Base-by-base conservation (phyloP, 2,329 filamentous ascomycete genomes). In the Trichoderma brevicompactum region DNA sequence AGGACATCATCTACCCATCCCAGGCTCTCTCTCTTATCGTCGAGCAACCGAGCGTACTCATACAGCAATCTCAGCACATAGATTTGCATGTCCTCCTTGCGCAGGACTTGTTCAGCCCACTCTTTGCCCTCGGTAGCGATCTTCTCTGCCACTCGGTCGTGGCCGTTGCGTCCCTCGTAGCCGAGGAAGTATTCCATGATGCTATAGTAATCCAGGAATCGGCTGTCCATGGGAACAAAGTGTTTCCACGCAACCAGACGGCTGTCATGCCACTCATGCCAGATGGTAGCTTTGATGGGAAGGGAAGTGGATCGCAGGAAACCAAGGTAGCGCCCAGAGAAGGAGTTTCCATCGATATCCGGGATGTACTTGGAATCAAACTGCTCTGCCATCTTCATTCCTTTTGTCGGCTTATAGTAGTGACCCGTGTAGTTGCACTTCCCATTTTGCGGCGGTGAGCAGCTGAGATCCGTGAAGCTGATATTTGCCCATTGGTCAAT, bases 181-280 rank as follows among this genome's bases (percentile, higher is more conserved):
- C 89, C 89, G 5, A 91, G 72, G 71, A 94, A 92, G 72, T 92
- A 94, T 65, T 90, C 86, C 81, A 92, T 82, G 64, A 92, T 87
- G 49, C 85, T 87, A 67, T 88, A 93, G 71, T 90, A 83, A 70
- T 94, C 92, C 41, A 85, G 79, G 71, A 89, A 93, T 1, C 87
- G 85, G 72, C 86, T 90, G 73, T 93, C 89, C 84, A 94, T 88
- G 15, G 92, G 92, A 2, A 93, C 88, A 71, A 92, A 94, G 76
- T 95, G 92, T 71, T 87, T 87, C 91, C 92, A 95, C 0, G 90
- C 83, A 2, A 92, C 80, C 1, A 94, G 80, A 2, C 91, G 83
- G 50, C 83, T 85, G 74, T 94, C 91, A 72, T 94, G 91, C 92
- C 91, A 95, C 74, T 95, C 92, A 19, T 85, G 83, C 78, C 89